phyloP scores from a whole-genome alignment of 2,329 filamentous ascomycete species.

The Stagonosporopsis vannaccii region DNA sequence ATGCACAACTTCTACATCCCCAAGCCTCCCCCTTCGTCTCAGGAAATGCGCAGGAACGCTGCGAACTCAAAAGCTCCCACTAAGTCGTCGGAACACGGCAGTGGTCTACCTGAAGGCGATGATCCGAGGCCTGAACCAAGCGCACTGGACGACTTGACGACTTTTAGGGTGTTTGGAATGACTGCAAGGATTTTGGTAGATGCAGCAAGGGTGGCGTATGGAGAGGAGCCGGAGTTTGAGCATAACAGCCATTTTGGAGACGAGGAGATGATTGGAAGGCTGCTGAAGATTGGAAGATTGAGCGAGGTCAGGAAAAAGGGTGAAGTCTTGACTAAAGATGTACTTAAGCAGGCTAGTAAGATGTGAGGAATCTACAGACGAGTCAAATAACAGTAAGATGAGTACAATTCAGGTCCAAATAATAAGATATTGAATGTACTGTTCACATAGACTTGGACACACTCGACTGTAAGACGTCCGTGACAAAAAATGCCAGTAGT shows the following conservation, averaged over 20 bases:
- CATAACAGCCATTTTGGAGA: constrained; percentile 70
- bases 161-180: constrained; percentile 94
- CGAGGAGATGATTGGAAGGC: constrained; percentile 67
- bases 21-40: constrained; percentile 26
- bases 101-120: constrained; percentile 24
- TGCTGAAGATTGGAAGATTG: constrained; percentile 65
- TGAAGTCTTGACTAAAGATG: constrained; percentile 61
- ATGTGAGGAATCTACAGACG: constrained; percentile 31
- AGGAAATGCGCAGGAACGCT: constrained; percentile 11
- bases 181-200: constrained; percentile 91
- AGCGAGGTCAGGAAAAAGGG: constrained; percentile 59
- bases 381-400: not conserved
- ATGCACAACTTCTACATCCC: constrained; percentile 95
- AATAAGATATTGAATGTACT: too few species aligned
- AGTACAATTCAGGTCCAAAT: too few species aligned
- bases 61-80: not conserved
- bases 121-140: constrained; percentile 48
- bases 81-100: constrained; percentile 2
- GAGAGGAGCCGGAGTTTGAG: constrained; percentile 83
- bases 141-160: constrained; percentile 53
- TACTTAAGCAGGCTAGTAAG: constrained; percentile 60
- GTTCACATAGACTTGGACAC: too few species aligned
- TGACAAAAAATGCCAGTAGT: too few species aligned
- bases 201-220: constrained; percentile 84
- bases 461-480: too few species aligned